These are phyloP conservation scores for Striga hermonthica DNA, from an alignment of 305 asterid genomes.

Conservation along the genomic window DNA sequence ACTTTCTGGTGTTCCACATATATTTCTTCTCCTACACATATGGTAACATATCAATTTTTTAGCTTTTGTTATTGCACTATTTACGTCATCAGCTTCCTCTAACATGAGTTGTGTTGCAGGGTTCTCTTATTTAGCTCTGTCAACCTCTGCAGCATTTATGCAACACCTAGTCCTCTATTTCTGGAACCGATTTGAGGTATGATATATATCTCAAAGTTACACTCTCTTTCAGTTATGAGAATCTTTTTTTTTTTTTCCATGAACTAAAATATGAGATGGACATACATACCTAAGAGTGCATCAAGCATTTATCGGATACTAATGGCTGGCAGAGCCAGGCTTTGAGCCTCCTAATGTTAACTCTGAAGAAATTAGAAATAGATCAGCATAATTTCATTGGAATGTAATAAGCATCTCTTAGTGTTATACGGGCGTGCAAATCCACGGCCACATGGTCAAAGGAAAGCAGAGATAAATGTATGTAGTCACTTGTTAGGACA, in stretches of 20 bases:
- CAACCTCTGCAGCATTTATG: conserved; percentile 95
- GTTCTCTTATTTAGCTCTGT: conserved; percentile 92
- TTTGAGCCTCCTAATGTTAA: no score
- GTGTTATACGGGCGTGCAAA: no score
- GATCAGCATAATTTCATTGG: no score
- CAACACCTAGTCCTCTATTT: conserved; percentile 94
- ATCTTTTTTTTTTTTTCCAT: conserved; percentile 2
- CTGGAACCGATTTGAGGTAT: conserved; percentile 98
- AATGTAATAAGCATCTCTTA: no score
- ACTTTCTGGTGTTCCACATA: conserved; percentile 93
- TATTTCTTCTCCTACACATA: conserved; percentile 90
- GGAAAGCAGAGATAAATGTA: no score
- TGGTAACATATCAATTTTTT: conserved; percentile 46
- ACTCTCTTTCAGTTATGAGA: conserved; percentile 11
- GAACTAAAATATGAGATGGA: conserved; percentile 21
- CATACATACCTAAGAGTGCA: no score
- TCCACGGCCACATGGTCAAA: no score
- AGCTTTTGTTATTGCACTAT: conserved; percentile 18
- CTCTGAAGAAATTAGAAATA: no score
- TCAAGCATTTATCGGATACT: no score
- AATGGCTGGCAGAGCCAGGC: no score
- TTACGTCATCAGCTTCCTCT: conserved; percentile 27
- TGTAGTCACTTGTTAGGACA: no score
- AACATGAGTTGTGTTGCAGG: conserved; percentile 46
- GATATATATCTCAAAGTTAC: conserved; percentile 18